Base-by-base conservation (phyloP, 257 asterid genomes). In the Cordia subcordata region DNA sequence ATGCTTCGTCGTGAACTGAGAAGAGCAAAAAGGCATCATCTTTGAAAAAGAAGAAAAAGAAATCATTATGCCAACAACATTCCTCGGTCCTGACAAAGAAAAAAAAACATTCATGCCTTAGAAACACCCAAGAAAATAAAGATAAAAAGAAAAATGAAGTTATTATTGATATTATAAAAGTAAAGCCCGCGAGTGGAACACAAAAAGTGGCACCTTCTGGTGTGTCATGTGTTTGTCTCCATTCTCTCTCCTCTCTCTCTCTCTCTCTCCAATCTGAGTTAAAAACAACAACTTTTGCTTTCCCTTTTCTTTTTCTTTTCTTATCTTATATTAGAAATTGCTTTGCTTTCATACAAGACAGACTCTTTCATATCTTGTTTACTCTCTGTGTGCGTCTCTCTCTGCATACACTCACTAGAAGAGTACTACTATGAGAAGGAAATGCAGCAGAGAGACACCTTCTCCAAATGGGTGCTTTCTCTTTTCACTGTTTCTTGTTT, bases 371-470 rank as follows among this genome's bases (percentile, higher is more conserved):
- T 6, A 32, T 23, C 19, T 18, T 10, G 9, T 10, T 11, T 52
- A 51, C 11, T 19, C 39, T 40, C 54, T 33, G 53, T 49, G 11
- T n/a, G 9, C 5, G 10, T 44, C 54, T 65, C 53, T 45, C 61
- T 49, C 75, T 40, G 62, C 55, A 15, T 59, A 62, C 64, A 72
- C 70, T 55, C 47, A 16, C 67, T 42, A 45, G 16, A 15, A 8
- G 2, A 42, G 3, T 17, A 49, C 5, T 49, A 4, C 18, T 4
- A 63, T 57, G 66, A 53, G 53, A 84, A 73, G 65, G 21, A 32
- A 74, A 65, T 63, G 79, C 82, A 68, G n/a, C 63, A 52, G 27
- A 65, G 64, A 60, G n/a, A 17, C 46, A 17, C 45, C 46, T 22
- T 68, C 47, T 58, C 18, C 51, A 40, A 61, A 42, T 32, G 62